These are phyloP conservation scores for Gossypium turneri DNA, from an alignment of 345 rosid genomes.

Conservation along the genomic window DNA sequence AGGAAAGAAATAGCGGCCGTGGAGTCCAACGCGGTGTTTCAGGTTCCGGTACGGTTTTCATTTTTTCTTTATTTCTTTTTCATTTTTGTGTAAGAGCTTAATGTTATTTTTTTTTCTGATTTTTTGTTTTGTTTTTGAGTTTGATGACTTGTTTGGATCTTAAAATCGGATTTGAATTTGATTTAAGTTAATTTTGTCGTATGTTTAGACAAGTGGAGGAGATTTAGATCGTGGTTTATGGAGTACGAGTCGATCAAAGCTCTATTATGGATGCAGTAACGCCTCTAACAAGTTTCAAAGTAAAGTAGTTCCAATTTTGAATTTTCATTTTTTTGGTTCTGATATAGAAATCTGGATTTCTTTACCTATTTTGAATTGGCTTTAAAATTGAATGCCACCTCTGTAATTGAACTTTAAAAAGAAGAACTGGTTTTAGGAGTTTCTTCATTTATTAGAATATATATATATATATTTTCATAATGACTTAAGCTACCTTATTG, in stretches of 20 bases:
- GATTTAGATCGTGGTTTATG: conserved; percentile 49
- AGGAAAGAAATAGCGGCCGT: conserved; percentile 21
- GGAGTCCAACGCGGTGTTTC: conserved; percentile 33
- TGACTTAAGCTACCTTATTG: not conserved
- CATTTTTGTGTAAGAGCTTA: not conserved
- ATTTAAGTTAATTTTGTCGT: conserved; percentile 2
- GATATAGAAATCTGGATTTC: not conserved
- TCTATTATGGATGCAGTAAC: conserved; percentile 73
- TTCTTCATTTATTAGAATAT: not conserved
- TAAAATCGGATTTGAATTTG: not conserved
- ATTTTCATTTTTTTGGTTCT: not conserved
- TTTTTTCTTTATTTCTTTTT: not conserved
- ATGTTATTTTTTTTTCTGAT: not conserved
- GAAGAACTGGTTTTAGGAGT: not conserved
- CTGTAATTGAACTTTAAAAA: not conserved
- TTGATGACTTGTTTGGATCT: conserved; percentile 6
- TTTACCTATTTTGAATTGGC: not conserved
- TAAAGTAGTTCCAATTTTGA: conserved; percentile 20
- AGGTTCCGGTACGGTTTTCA: conserved; percentile 48
- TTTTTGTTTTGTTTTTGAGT: not conserved
- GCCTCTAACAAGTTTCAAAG: conserved; percentile 51
- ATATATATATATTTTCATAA: not conserved
- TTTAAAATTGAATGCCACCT: not conserved
- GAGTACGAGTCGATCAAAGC: conserved; percentile 54
- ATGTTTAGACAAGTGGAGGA: conserved; percentile 45